phyloP scores from a whole-genome alignment of 192 early-diverging fungal genomes.

The Haplosporangium gracile region DNA sequence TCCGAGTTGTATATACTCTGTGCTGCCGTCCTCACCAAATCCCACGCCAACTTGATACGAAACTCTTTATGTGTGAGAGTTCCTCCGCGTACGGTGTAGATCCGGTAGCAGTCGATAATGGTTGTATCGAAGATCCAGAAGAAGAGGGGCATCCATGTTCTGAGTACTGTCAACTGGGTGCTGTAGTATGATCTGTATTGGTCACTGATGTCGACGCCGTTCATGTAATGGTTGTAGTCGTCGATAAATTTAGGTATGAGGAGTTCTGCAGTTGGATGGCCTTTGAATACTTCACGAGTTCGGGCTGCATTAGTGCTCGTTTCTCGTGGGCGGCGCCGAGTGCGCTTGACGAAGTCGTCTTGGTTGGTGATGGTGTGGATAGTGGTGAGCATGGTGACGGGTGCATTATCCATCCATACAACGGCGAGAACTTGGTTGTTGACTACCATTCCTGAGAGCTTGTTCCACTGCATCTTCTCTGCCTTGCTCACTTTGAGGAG shows the following conservation, averaged over 20 bases:
- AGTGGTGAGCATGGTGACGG: conserved; percentile 53
- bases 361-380: conserved; percentile 16
- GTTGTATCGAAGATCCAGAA: conserved; percentile 31
- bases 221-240: conserved; percentile 48
- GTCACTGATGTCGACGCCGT: conserved; percentile 35
- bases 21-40: not conserved
- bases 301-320: conserved; percentile 27
- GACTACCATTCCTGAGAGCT: not conserved
- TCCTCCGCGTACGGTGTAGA: conserved; percentile 10
- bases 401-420: conserved; percentile 53
- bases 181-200: conserved; percentile 34
- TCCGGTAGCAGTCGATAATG: conserved; percentile 22
- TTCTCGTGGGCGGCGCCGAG: conserved; percentile 8
- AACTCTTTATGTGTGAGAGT: conserved; percentile 8
- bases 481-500: conserved; percentile 16
- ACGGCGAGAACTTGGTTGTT: conserved; percentile 22
- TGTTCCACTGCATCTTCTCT: conserved; percentile 28
- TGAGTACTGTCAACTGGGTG: conserved; percentile 20
- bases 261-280: not conserved
- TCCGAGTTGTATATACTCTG: not conserved
- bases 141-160: conserved; percentile 40
- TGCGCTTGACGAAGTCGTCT: conserved; percentile 2
- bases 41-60: conserved; percentile 23
- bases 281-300: conserved; percentile 13
- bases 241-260: conserved; percentile 24